These are phyloP conservation scores for Cutaneotrichosporon sp. DNA, from an alignment of 1,284 basidiomycete genomes.

Conservation along the genomic window DNA sequence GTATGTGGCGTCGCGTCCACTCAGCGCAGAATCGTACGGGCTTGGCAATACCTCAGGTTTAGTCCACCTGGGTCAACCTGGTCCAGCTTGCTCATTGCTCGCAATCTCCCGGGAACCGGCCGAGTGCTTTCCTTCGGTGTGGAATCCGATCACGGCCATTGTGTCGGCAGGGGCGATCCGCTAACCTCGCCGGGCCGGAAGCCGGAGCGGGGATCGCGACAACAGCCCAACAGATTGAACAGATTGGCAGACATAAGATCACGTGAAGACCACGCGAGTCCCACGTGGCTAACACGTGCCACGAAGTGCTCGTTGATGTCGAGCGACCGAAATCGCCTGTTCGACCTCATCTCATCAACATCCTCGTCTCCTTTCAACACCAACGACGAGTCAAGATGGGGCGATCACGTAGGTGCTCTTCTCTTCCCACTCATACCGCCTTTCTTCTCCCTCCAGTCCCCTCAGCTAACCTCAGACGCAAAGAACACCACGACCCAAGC, in stretches of 20 bases:
- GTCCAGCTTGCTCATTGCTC: no score
- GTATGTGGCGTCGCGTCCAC: no score
- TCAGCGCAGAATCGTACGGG: no score
- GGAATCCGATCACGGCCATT: no score
- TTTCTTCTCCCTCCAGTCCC: not conserved
- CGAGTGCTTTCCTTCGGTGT: no score
- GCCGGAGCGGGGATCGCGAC: not conserved
- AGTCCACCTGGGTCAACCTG: no score
- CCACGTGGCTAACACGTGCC: not conserved
- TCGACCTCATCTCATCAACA: not conserved
- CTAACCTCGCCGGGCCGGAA: not conserved
- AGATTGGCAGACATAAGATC: no score
- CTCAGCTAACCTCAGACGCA: constrained; percentile 32
- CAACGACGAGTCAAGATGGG: not conserved
- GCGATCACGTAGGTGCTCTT: not conserved
- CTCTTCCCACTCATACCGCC: not conserved
- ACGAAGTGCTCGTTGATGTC: no score
- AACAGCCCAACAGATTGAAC: not conserved
- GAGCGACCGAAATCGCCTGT: no score
- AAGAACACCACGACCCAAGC: constrained; percentile 47
- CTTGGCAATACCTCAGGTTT: no score
- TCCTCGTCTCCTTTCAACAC: not conserved
- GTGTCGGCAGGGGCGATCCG: no score
- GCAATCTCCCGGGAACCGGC: no score
- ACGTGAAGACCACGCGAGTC: not conserved